Evolutionary conservation across 2,329 filamentous ascomycete genomes (phyloP), one percentile per base, ranked within the genome.

Genomic region (Calonectria pauciramosa): DNA sequence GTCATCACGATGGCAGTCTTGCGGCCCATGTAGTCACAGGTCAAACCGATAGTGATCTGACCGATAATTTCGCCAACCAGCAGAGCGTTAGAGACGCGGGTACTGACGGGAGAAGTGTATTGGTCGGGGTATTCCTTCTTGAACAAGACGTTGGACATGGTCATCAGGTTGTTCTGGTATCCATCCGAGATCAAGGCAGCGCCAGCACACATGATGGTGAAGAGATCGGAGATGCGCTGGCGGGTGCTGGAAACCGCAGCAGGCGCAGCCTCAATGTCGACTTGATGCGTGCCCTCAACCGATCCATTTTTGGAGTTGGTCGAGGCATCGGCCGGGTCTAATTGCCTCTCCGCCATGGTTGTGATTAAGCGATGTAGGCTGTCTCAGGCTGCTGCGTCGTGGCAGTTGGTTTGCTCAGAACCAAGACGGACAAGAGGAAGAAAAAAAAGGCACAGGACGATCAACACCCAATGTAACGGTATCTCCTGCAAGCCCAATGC

Each of bases 11-110:
- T 89, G 38, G 87, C 88, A 11, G 82, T 83, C 75, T 88, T 89
- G 23, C 88, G 86, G 20, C 88, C 88, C 36, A 89, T 79, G 68
- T 88, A 88, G 77, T 89, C 88, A 75, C 86, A 88, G 8, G 86
- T 88, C 23, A 89, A 70, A 9, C 86, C 86, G 26, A 87, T 80
- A 6, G 82, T 78, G 4, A 87, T 74, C 74, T 86, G 85, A 26
- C 86, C 86, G 23, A 87, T 76, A n/a, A 88, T 85, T 44, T 86
- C 85, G 20, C 86, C 86, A 14, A 87, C 82, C 0, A 87, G 79
- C 7, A 88, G 80, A 14, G 86, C 80, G 71, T 87, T 87, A 23
- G 84, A 86, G 6, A 87, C 84, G 28, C 84, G 84, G 1, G 86
- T 87, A 77, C 83, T 86, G 65, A 86, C 82, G 0, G 78, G 66